phyloP scores from a whole-genome alignment of 495 filamentous ascomycete species.

The Tuber microsphaerosporum region DNA sequence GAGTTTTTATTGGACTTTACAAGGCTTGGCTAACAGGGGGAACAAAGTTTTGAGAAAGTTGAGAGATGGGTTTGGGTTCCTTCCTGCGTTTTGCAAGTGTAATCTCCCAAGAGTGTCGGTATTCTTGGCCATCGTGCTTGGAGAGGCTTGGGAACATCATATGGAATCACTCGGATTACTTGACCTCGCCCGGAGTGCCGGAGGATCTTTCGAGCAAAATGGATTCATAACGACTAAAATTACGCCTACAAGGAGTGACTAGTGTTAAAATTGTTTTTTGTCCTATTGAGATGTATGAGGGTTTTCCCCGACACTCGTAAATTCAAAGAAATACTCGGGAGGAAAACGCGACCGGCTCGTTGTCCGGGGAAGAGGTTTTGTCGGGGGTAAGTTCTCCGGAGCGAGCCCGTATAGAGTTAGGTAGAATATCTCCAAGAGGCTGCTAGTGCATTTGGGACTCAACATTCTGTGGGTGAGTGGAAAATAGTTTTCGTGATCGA shows the following conservation, averaged over 20 bases:
- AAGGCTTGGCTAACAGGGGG: background rate
- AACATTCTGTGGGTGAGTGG: background rate
- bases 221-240: background rate
- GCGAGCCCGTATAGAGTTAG: background rate
- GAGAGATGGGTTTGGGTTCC: background rate
- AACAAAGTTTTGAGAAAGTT: background rate
- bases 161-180: background rate
- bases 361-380: background rate
- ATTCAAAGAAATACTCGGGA: background rate
- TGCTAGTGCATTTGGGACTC: background rate
- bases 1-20: background rate
- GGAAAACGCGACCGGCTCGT: background rate
- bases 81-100: background rate
- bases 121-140: background rate
- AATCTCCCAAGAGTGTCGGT: background rate
- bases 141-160: background rate
- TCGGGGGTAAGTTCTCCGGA: background rate
- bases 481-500: background rate
- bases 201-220: background rate
- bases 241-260: background rate
- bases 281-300: background rate
- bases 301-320: background rate
- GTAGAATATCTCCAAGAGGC: background rate
- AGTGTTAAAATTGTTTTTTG: background rate
- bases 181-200: background rate